Evolutionary conservation across 176 grass and related monocot genomes (phyloP), one percentile per base, ranked within the genome.

Genomic region (Oryza officinalis): DNA sequence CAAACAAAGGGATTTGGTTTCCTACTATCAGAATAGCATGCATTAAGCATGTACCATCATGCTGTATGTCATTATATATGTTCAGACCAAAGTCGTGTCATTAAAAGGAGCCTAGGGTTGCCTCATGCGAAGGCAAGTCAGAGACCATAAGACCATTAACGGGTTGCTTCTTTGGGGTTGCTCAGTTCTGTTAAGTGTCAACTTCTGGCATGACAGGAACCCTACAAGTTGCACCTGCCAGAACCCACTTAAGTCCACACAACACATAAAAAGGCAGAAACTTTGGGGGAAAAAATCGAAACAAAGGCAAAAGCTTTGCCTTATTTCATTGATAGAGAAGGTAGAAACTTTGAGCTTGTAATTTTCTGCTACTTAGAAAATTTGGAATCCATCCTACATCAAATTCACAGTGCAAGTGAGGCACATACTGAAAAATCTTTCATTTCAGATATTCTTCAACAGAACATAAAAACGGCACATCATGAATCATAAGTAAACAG

Each of bases 121-220:
- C 83, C 79, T 90, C 60, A 49, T 78, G 15, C 22, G 74, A 69
- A 77, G 78, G 77, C 57, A 78, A 72, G 41, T 38, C 74, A 33
- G 40, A 9, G 37, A 50, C 47, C 60, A 41, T 8, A 57, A 74
- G 71, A 75, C 46, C 63, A 69, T 43, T 40, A 70, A 78, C 50
- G 63, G 83, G 84, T 79, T 72, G 75, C 69, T 75, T 87, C 61
- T 27, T 13, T 68, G 10, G 47, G 61, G 85, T 46, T n/a, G 49
- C 74, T 79, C 69, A 46, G 23, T 90, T 87, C 84, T 87, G 84
- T 80, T 86, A 86, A 90, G 6, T 35, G 71, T 90, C 89, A 84
- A 80, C 84, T 70, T 87, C 84, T 13, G 70, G 65, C 30, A 73
- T 71, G 84, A 87, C 83, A 87, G 74, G 63, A 84, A 80, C 63